phyloP scores from a whole-genome alignment of 345 rosid species.

The Camelina neglecta region DNA sequence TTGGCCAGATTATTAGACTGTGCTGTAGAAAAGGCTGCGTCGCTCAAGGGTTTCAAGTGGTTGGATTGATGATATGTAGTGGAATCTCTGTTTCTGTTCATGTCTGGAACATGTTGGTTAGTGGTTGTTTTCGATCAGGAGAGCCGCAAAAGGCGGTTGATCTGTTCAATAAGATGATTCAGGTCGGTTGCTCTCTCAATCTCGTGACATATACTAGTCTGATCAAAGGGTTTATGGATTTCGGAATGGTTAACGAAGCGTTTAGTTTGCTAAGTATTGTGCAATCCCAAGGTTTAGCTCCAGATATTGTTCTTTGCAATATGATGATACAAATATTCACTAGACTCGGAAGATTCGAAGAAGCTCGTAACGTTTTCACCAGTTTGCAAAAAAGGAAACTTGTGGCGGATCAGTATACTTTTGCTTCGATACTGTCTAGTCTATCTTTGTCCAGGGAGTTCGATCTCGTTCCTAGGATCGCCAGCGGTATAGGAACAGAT shows the following conservation, averaged over 20 bases:
- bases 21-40: slow-evolving; percentile 55
- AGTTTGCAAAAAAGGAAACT: slow-evolving; percentile 49
- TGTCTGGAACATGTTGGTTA: slow-evolving; percentile 61
- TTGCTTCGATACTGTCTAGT: slow-evolving; percentile 59
- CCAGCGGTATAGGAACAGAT: neutral
- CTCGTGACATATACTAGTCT: slow-evolving; percentile 67
- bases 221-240: slow-evolving; percentile 61
- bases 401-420: slow-evolving; percentile 70
- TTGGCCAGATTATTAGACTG: slow-evolving; percentile 59
- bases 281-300: slow-evolving; percentile 52
- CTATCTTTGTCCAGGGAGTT: slow-evolving; percentile 51
- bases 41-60: slow-evolving; percentile 53
- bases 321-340: slow-evolving; percentile 61
- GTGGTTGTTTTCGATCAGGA: slow-evolving; percentile 51
- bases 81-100: slow-evolving; percentile 59
- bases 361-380: slow-evolving; percentile 57
- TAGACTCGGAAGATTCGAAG: slow-evolving; percentile 59
- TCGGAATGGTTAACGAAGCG: slow-evolving; percentile 54
- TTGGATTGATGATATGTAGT: slow-evolving; percentile 54
- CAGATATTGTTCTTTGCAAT: slow-evolving; percentile 70
- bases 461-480: slow-evolving; percentile 29
- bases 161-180: slow-evolving; percentile 61
- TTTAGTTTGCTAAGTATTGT: slow-evolving; percentile 48
- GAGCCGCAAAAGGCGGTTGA: slow-evolving; percentile 54
- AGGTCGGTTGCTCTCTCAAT: slow-evolving; percentile 60